These are phyloP conservation scores for Fallopia convolvulus DNA, from an alignment of 148 eudicot genomes.

Conservation along the genomic window DNA sequence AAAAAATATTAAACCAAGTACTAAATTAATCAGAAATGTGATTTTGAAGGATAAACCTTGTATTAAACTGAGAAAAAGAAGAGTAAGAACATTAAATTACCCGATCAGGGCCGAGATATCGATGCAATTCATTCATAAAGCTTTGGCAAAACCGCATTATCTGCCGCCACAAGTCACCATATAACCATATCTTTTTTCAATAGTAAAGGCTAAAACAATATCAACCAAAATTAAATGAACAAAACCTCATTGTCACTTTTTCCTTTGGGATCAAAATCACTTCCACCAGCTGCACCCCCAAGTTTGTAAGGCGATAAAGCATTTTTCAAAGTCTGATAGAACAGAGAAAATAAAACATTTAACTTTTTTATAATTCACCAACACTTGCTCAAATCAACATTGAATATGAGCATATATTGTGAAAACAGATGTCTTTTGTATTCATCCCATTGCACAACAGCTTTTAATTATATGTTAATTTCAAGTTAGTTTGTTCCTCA, in stretches of 20 bases:
- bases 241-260: conserved; percentile 90
- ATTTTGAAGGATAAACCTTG: neutral
- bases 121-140: conserved; percentile 83
- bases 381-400: neutral
- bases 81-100: conserved; percentile 25
- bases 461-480: neutral
- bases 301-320: conserved; percentile 94
- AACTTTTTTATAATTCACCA: neutral
- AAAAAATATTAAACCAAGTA: neutral
- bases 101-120: conserved; percentile 94
- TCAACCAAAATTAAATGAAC: neutral
- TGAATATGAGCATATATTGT: neutral
- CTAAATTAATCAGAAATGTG: neutral
- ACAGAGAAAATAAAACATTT: neutral
- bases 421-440: neutral
- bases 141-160: conserved; percentile 97
- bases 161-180: conserved; percentile 29
- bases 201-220: neutral
- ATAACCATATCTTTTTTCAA: neutral
- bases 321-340: conserved; percentile 73
- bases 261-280: conserved; percentile 98
- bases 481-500: neutral
- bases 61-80: neutral
- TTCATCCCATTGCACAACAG: neutral
- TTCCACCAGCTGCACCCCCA: conserved; percentile 98